Evolutionary conservation across 129 eudicot species (phyloP), one percentile per base, ranked within the genome.

Genomic region (Centella asiatica): DNA sequence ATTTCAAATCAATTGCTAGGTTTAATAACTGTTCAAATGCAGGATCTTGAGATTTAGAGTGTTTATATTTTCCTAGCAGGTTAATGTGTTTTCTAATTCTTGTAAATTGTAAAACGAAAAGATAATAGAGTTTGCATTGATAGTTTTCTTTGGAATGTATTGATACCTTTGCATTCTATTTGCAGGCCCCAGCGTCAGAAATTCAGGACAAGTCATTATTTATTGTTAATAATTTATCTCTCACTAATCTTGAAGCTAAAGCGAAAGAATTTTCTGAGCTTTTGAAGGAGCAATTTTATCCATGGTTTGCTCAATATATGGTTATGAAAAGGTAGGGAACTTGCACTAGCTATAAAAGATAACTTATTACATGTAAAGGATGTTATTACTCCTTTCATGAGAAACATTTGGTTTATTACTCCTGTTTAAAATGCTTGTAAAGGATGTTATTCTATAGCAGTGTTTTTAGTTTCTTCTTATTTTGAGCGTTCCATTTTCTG

Each of bases 261-360:
- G 95, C 94, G 19, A 87, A 78, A 73, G 98, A 92, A 64, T 84
- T 92, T 75, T 65, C 84, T 23, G 98, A 87, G 49, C 69, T 92
- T 54, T 71, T 92, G 71, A 87, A 70, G 63, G 95, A 87, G 73
- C 81, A 84, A 62, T 84, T 73, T 74, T 92, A 75, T 62, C 85
- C 95, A 50, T 92, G 98, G 98, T 92, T 92, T 83, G 96, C 98
- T 9, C 98, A 92, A 74, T 92, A 92, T 75, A 77, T 92, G 85
- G 98, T 92, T 51, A 87, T 92, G 98, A 92, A 92, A 80, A 87
- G 98, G 98, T 87, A 50, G 60, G 64, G 62, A 50, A 32, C 2
- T 36, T 48, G 45, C 22, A n/a, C 34, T 25, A 44, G 17, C 23
- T 9, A 22, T 31, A 5, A n/a, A n/a, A n/a, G n/a, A n/a, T n/a